Conservation (phyloP, 2,329 filamentous ascomycete species). For the Alternaria triticina region DNA sequence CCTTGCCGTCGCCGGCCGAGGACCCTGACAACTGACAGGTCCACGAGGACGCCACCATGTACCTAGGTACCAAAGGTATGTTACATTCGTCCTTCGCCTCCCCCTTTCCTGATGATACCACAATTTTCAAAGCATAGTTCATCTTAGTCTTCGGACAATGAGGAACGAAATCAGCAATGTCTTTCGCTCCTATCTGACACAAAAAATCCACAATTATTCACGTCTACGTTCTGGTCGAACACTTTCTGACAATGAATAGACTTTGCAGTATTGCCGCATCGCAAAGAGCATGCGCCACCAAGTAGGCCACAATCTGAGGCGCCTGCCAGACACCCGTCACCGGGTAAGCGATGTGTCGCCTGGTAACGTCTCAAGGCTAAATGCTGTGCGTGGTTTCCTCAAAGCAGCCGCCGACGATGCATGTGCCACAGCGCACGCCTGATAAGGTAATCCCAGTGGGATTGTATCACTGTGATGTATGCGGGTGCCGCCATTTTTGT, state of each 20-base stretch:
- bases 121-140: constrained; percentile 52
- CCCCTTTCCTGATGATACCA: constrained; percentile 46
- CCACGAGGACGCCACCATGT: background rate
- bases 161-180: constrained; percentile 50
- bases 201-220: background rate
- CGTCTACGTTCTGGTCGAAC: background rate
- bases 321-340: constrained; percentile 15
- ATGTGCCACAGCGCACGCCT: constrained; percentile 16
- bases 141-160: constrained; percentile 49
- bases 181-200: constrained; percentile 54
- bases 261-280: background rate
- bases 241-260: constrained; percentile 10
- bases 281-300: background rate
- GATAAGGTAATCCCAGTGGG: constrained; percentile 5
- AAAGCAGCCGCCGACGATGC: constrained; percentile 20
- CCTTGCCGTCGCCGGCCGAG: background rate
- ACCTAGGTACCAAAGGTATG: constrained; percentile 33
- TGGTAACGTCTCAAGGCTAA: background rate
- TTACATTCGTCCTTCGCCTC: constrained; percentile 11
- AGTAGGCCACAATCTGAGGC: background rate
- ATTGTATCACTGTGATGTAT: constrained; percentile 18
- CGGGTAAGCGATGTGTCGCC: background rate
- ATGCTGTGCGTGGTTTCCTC: constrained; percentile 11
- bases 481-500: constrained; percentile 18
- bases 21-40: background rate